Evolutionary conservation across 768 basidiomycete genomes (phyloP), one percentile per base, ranked within the genome.

Genomic region (Rhizopogon vesiculosus): DNA sequence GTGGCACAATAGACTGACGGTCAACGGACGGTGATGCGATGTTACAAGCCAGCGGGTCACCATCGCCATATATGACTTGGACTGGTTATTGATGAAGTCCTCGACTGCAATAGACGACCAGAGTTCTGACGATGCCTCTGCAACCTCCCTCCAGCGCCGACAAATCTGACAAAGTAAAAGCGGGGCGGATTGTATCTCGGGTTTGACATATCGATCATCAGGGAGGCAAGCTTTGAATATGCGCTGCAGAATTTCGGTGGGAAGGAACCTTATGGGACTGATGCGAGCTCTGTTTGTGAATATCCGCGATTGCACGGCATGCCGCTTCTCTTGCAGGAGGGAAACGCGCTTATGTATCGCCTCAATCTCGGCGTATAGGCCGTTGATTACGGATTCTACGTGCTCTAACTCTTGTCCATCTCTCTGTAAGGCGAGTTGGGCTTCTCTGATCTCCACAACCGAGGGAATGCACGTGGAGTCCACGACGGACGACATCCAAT

Each of bases 101-200:
- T 12, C 13, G 35, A 10, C 60, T 38, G 51, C 59, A 43, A 72
- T 57, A 45, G 61, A 66, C 7, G 68, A 59, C 71, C 71, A 72
- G 1, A 72, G 53, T 51, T 70, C 66, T 4, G 72, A 66, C 3
- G 72, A 64, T 6, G 60, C 55, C 13, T 64, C 61, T 19, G 54
- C 62, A 54, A 74, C 60, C 6, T 35, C 48, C 41, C 71, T 59
- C 71, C 71, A 72, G 25, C 69, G 61, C 16, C 62, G 68, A 56
- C 71, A 72, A 29, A 72, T 61, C 25, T 64, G 71, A 0, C 66
- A 63, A 42, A 74, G 66, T 42, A 72, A 55, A 6, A 74, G 54
- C 2, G 72, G 72, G 22, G 68, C 65, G 5, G 59, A 54, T 45
- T 31, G 56, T 6, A 54, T 42, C n/a, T 59, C 39, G 1, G 69